Base-by-base conservation (phyloP, 1,139 yeast species). In the Hyphopichia fennica region DNA sequence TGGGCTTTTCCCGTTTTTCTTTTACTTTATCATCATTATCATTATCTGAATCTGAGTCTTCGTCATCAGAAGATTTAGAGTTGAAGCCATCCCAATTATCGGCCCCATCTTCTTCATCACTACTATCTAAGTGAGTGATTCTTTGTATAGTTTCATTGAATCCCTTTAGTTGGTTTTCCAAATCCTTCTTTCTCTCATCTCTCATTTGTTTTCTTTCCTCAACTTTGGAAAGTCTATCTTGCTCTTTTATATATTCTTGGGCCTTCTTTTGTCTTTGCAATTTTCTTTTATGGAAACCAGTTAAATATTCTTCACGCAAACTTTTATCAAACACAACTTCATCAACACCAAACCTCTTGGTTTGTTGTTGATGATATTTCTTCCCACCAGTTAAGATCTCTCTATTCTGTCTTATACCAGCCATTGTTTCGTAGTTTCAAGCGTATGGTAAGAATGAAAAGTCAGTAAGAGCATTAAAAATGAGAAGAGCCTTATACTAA, bases 271-370 rank as follows among this genome's bases (percentile, higher is more conserved):
- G 87, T 61, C 98, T 77, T 57, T 87, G 87, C 17, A 91, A 60
- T 63, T 93, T 93, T 57, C 99, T 79, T 66, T 93, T 93, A 63
- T 93, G 99, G 61, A 93, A 93, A 28, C 99, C 99, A 1, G 97
- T 93, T 52, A 93, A 70, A 62, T 84, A 93, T 46, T 91, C 96
- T 31, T 72, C 66, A 60, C 96, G 71, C 20, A 83, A 77, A 31
- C 79, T 86, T 51, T 81, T 79, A 64, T 91, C 93, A 60, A 88
- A 91, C 2, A 78, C 80, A 29, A 91, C 95, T 58, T 88, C 96
- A 29, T 80, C 90, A 3, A 84, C 90, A 27, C 89, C 77, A 52
- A 78, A 82, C 54, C 79, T 79, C 54, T 79, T 82, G 45, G 79
- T 68, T 68, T 87, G 67, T 63, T 80, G 73, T 46, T 74, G 74